These are phyloP conservation scores for Kalmusia sp. DNA, from an alignment of 2,329 filamentous ascomycete species.

Conservation along the genomic window DNA sequence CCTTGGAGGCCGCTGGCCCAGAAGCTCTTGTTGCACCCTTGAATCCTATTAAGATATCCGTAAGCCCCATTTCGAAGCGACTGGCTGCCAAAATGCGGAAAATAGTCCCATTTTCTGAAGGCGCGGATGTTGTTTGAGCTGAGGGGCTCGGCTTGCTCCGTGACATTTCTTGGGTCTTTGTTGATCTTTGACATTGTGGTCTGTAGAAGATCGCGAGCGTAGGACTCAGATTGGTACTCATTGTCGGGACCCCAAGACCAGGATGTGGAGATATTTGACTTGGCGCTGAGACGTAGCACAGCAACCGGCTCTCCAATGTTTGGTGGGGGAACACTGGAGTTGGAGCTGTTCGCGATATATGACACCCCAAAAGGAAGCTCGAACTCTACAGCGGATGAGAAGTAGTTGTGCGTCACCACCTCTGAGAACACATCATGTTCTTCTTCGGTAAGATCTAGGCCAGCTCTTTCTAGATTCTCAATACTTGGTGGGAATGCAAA, in stretches of 20 bases:
- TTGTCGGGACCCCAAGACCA: conserved; percentile 48
- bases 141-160: conserved; percentile 25
- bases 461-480: conserved; percentile 39
- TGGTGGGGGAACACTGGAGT: conserved; percentile 36
- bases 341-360: conserved; percentile 37
- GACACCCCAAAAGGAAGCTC: conserved; percentile 45
- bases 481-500: conserved; percentile 46
- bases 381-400: conserved; percentile 42
- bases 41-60: conserved; percentile 39
- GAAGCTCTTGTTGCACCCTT: conserved; percentile 46
- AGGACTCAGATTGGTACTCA: conserved; percentile 36
- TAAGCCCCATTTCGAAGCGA: conserved; percentile 38
- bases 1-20: conserved; percentile 46
- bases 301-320: conserved; percentile 44
- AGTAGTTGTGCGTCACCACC: conserved; percentile 46
- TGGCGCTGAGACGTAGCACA: conserved; percentile 36
- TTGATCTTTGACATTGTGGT: conserved; percentile 43
- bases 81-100: conserved; percentile 43
- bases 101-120: conserved; percentile 49
- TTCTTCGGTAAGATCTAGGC: conserved; percentile 41
- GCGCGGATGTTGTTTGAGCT: conserved; percentile 34
- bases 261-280: conserved; percentile 40
- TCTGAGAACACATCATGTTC: conserved; percentile 41
- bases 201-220: conserved; percentile 33
- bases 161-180: conserved; percentile 45